These are phyloP conservation scores for Lepidium africanum DNA, from an alignment of 345 rosid genomes.

Conservation along the genomic window DNA sequence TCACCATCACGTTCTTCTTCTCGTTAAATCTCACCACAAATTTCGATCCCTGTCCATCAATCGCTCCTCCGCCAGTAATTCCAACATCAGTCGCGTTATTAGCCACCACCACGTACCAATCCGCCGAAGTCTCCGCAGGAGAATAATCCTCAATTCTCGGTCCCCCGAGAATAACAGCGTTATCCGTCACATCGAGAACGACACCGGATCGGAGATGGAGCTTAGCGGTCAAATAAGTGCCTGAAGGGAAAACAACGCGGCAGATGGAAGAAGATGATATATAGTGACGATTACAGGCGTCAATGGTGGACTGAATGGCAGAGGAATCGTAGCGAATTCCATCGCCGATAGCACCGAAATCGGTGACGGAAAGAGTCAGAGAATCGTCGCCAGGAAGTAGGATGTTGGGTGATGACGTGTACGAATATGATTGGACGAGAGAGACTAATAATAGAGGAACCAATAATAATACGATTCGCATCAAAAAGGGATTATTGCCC, in stretches of 20 bases:
- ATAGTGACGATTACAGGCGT: slow-evolving; percentile 43
- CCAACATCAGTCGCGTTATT: slow-evolving; percentile 74
- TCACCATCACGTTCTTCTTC: slow-evolving; percentile 90
- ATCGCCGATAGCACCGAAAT: slow-evolving; percentile 84
- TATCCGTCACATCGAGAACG: slow-evolving; percentile 47
- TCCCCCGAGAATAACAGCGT: slow-evolving; percentile 69
- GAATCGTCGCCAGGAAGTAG: slow-evolving; percentile 22
- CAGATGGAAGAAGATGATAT: slow-evolving; percentile 33
- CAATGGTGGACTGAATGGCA: slow-evolving; percentile 70
- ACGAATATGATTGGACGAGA: slow-evolving; percentile 26
- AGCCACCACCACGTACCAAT: slow-evolving; percentile 81
- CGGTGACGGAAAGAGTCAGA: slow-evolving; percentile 35
- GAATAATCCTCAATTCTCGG: slow-evolving; percentile 58
- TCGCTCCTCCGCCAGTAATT: slow-evolving; percentile 77
- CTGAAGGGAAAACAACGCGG: slow-evolving; percentile 64
- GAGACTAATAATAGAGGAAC: slow-evolving; percentile 1
- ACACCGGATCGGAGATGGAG: slow-evolving; percentile 59
- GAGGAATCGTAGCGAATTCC: slow-evolving; percentile 64
- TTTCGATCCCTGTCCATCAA: slow-evolving; percentile 75
- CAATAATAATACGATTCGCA: slow-evolving; percentile 12
- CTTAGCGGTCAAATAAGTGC: slow-evolving; percentile 74
- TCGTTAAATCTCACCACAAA: slow-evolving; percentile 58
- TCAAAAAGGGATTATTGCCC: neutral
- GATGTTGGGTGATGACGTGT: slow-evolving; percentile 27
- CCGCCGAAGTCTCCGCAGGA: slow-evolving; percentile 37